Evolutionary conservation across 208 protist genomes (phyloP), one percentile per base, ranked within the genome.

Genomic region (Kentomonas sorsogonicus): DNA sequence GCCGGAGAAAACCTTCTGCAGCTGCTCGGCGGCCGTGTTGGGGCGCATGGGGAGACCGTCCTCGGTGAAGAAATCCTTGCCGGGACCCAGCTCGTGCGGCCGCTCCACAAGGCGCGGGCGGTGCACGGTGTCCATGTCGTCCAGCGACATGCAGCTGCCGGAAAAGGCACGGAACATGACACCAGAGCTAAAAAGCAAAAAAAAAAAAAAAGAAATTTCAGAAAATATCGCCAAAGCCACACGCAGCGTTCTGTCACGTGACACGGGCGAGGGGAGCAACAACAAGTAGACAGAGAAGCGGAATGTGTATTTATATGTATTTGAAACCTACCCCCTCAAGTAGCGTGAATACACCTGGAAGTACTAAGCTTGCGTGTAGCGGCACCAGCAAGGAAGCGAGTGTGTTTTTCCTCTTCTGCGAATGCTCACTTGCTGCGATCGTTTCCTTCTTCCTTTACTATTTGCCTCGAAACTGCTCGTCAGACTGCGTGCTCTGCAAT

Each of bases 1-100:
- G 25, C 89, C 89, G 26, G 89, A 95, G 57, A 95, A 95, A 1
- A 93, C 89, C 40, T 91, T 90, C 44, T 93, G 85, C n/a, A 95
- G 68, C 0, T 74, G 91, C 30, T 90, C 66, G 20, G 75, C 73
- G 25, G 75, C 71, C 10, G 85, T 85, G 58, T 93, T 83, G 5
- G 89, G 89, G 3, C 81, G 79, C 9, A 95, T 77, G 10, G 89
- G 89, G 56, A 89, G 60, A 11, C 89, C 89, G 15, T 89, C 77
- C 46, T 91, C 77, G 0, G 83, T 93, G 65, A 95, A 95, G 63
- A 83, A 93, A 60, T 95, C 89, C 10, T 63, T 72, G 18, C 89
- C 89, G 31, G 89, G 86, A 38, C 89, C 89, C 53, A 95, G 64
- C 30, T 92, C 59, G 61, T 95, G 89, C 7, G 82, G 82, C 39